phyloP scores from a whole-genome alignment of 495 filamentous ascomycete species.

The Hypoxylon fuscum region DNA sequence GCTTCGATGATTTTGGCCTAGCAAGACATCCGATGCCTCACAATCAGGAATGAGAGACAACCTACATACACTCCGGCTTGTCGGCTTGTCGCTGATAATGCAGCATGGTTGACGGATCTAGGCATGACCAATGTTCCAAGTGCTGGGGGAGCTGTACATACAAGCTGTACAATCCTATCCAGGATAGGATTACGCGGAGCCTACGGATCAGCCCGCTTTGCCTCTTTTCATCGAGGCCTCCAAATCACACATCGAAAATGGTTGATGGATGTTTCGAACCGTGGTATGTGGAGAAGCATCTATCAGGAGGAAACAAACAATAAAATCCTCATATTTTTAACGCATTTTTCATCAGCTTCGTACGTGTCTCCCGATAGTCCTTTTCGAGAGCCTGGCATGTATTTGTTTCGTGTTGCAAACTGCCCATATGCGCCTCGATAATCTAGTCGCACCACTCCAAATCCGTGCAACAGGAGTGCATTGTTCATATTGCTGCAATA shows the following conservation, averaged over 20 bases:
- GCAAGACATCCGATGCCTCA: constrained; percentile 44
- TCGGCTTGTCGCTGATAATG: constrained; percentile 28
- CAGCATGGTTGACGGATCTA: constrained; percentile 26
- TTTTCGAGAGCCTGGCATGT: not conserved
- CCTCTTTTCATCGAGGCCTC: too few relatives aligned
- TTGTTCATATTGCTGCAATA: constrained; percentile 30
- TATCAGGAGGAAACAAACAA: not conserved
- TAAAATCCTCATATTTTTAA: too few relatives aligned
- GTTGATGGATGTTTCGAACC: too few relatives aligned
- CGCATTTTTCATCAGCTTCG: not conserved
- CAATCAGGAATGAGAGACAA: constrained; percentile 41
- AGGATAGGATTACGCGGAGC: too few relatives aligned
- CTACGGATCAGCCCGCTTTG: too few relatives aligned
- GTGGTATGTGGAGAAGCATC: constrained; percentile 15
- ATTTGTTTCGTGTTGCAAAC: constrained; percentile 22
- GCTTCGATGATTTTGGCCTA: constrained; percentile 36
- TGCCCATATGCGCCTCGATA: constrained; percentile 32
- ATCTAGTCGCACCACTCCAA: constrained; percentile 31
- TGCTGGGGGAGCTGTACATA: too few relatives aligned
- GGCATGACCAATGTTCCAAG: constrained; percentile 32
- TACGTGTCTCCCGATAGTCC: not conserved
- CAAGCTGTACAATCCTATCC: constrained; percentile 29
- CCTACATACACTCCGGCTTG: constrained; percentile 28
- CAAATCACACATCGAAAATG: constrained; percentile 10
- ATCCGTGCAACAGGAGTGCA: constrained; percentile 30